Conservation (phyloP, 768 basidiomycete genomes). For the Pulveroboletus sp. region DNA sequence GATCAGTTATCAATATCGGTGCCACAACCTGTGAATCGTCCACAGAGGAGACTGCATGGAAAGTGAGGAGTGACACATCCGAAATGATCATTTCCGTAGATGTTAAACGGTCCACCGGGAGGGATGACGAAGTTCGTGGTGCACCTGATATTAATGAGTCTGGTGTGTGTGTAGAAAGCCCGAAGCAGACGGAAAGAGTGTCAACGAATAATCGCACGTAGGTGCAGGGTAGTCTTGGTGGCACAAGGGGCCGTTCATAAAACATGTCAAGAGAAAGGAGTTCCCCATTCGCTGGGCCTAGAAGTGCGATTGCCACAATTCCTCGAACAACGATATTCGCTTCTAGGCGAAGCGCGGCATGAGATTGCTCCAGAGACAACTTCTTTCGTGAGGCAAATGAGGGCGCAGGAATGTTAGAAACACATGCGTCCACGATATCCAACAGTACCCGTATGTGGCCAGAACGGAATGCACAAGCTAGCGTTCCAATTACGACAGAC, state of each 20-base stretch:
- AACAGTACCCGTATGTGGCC: conserved; percentile 53
- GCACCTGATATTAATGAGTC: conserved; percentile 1
- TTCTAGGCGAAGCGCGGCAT: conserved; percentile 32
- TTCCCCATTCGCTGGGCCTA: conserved; percentile 18
- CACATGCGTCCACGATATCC: conserved; percentile 36
- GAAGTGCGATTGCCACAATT: conserved; percentile 47
- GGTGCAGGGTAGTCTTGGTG: conserved; percentile 45
- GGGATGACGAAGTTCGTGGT: conserved; percentile 1
- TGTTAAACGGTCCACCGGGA: conserved; percentile 1
- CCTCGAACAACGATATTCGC: conserved; percentile 38
- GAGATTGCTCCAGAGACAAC: conserved; percentile 14
- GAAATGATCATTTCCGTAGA: conserved; percentile 23
- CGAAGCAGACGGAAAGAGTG: conserved; percentile 17
- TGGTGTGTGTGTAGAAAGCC: conserved; percentile 5
- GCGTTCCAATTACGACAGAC: conserved; percentile 42
- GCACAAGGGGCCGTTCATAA: conserved; percentile 57
- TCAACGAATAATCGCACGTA: conserved; percentile 57
- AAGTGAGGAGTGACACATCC: conserved; percentile 59
- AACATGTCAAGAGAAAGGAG: conserved; percentile 34
- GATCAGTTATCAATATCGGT: conserved; percentile 75
- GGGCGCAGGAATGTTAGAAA: conserved; percentile 19
- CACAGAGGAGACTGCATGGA: conserved; percentile 29
- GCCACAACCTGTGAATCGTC: conserved; percentile 36
- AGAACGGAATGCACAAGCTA: conserved; percentile 55
- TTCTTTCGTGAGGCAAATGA: conserved; percentile 12